Conservation (phyloP, 1,284 basidiomycete genomes). For the Trichosporon sp. region DNA sequence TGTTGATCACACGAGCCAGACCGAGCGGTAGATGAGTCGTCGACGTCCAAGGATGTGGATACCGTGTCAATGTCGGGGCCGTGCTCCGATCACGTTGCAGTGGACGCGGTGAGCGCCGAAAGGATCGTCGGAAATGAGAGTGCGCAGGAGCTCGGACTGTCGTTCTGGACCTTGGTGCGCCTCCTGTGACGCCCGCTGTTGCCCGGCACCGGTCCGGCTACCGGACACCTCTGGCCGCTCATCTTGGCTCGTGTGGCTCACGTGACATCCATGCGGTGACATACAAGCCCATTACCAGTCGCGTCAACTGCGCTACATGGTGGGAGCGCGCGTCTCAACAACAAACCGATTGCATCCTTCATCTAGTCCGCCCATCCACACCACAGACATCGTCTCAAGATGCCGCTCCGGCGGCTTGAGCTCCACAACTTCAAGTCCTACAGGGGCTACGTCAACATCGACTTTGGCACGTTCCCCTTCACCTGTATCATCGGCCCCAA, state of each 20-base stretch:
- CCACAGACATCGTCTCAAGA: constrained; percentile 19
- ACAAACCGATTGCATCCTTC: neutral
- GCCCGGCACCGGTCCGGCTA: neutral
- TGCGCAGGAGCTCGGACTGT: too few species aligned
- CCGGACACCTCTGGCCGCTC: neutral
- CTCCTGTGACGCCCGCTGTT: too few species aligned
- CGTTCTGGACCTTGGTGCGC: too few species aligned
- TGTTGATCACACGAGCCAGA: neutral
- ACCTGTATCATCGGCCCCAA: constrained; percentile 97
- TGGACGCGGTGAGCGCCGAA: neutral
- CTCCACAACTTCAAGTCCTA: constrained; percentile 93
- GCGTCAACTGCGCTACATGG: constrained; percentile 13
- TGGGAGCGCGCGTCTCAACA: constrained; percentile 7
- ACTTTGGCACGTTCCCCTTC: constrained; percentile 58
- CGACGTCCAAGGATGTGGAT: neutral
- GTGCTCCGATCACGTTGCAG: neutral
- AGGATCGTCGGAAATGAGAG: neutral
- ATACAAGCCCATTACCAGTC: constrained; percentile 10
- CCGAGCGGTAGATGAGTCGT: neutral
- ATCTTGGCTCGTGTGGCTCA: neutral
- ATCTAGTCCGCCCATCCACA: constrained; percentile 4
- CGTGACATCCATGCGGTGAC: constrained; percentile 3
- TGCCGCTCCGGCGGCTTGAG: constrained; percentile 58
- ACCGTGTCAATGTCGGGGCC: neutral
- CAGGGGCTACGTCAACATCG: constrained; percentile 54